Percentiles rank a stretch among this genome's conserved stretches.
phyloP scores from a whole-genome alignment of 345 rosid species.

The Rhodamnia rubescens region DNA sequence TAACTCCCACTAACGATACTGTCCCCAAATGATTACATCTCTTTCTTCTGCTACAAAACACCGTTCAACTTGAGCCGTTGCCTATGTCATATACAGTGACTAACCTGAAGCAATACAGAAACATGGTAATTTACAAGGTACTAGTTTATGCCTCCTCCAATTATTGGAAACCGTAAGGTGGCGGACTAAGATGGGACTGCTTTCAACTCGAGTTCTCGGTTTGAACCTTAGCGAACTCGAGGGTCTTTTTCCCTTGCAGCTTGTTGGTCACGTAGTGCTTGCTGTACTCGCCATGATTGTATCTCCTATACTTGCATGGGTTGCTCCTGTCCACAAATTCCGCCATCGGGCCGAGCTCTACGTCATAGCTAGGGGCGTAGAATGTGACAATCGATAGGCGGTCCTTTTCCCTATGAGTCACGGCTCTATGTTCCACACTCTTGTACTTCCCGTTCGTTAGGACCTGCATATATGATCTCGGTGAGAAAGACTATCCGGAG shows the following conservation, averaged over 20 bases:
- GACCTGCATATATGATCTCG: slow-evolving; percentile 28
- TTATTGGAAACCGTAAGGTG: not conserved
- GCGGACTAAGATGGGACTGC: not conserved
- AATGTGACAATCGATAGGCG: slow-evolving; percentile 89
- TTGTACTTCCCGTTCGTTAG: slow-evolving; percentile 88
- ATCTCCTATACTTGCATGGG: slow-evolving; percentile 78
- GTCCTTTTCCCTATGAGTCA: slow-evolving; percentile 60
- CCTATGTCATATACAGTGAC: not conserved
- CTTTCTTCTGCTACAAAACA: not conserved
- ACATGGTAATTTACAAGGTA: not conserved
- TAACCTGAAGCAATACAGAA: not conserved
- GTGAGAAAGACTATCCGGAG: not conserved
- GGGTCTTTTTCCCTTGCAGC: slow-evolving; percentile 79
- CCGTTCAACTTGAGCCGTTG: not conserved
- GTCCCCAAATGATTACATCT: not conserved
- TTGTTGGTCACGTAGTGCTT: slow-evolving; percentile 74
- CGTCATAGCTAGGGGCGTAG: slow-evolving; percentile 89
- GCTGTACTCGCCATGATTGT: slow-evolving; percentile 86
- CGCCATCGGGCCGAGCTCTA: slow-evolving; percentile 66
- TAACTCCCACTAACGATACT: not conserved
- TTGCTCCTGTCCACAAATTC: slow-evolving; percentile 64
- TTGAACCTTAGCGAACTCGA: slow-evolving; percentile 71
- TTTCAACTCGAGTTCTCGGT: not conserved
- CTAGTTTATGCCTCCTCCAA: not conserved
- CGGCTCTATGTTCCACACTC: slow-evolving; percentile 93